Conservation (phyloP, 768 basidiomycete genomes). For the Naganishia friedmannii region DNA sequence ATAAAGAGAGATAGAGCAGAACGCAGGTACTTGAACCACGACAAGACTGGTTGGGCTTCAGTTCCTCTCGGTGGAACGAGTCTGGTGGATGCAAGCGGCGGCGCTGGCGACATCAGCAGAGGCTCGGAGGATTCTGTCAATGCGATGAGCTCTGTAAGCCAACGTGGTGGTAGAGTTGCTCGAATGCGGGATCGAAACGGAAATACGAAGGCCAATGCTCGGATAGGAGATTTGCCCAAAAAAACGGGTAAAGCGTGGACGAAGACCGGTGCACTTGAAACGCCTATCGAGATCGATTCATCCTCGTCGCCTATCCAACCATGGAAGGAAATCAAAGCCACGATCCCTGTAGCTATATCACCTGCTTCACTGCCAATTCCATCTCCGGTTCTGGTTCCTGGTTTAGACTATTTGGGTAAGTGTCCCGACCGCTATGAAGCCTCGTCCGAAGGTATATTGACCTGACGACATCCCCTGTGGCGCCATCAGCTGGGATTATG, state of each 20-base stretch:
- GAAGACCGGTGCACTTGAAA: not conserved
- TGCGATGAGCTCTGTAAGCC: slow-evolving; percentile 18
- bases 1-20: not conserved
- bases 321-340: slow-evolving; percentile 10
- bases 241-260: not conserved
- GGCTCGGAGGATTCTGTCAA: slow-evolving; percentile 1
- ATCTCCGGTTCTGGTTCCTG: not conserved
- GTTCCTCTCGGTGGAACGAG: not conserved
- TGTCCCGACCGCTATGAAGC: no score
- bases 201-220: not conserved
- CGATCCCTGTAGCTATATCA: not conserved
- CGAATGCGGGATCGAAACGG: slow-evolving; percentile 19
- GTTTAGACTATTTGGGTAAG: no score
- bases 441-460: no score
- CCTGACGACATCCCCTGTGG: no score
- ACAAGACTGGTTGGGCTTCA: slow-evolving; percentile 16
- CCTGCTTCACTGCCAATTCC: not conserved
- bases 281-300: not conserved
- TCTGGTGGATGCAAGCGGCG: not conserved
- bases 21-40: not conserved
- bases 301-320: slow-evolving; percentile 12
- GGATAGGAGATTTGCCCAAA: not conserved
- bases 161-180: slow-evolving; percentile 17
- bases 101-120: not conserved
- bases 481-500: no score